Evolutionary conservation across 768 basidiomycete genomes (phyloP).

Genomic region (Russula brevipes): DNA sequence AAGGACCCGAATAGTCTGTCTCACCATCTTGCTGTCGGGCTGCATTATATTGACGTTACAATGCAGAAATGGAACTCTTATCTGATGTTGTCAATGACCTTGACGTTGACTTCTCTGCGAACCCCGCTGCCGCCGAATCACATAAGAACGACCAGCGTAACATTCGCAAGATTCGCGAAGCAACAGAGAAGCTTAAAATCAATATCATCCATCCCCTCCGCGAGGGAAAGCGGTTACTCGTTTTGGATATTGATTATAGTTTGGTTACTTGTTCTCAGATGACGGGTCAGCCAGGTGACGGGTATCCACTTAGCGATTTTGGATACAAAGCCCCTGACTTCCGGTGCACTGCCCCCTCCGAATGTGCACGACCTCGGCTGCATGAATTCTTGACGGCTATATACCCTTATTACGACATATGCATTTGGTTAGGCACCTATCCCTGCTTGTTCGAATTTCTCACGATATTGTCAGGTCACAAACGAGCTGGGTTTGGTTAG

Average conservation of each 20-base stretch:
- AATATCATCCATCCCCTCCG: conserved; percentile 75
- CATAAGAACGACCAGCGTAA: conserved; percentile 78
- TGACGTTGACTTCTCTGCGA: conserved; percentile 71
- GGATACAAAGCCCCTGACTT: conserved; percentile 81
- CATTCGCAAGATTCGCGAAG: conserved; percentile 72
- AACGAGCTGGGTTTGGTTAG: conserved; percentile 87
- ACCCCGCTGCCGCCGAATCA: conserved; percentile 49
- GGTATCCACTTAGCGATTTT: conserved; percentile 52
- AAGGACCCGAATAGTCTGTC: conserved; percentile 63
- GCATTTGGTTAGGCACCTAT: conserved; percentile 58
- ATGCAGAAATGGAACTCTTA: conserved; percentile 53
- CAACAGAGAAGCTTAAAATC: conserved; percentile 55
- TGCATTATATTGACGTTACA: background rate
- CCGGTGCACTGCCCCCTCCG: conserved; percentile 69
- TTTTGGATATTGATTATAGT: conserved; percentile 90
- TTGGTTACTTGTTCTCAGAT: conserved; percentile 25
- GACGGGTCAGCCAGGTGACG: background rate
- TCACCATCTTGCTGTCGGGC: conserved; percentile 1
- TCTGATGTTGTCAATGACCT: conserved; percentile 76
- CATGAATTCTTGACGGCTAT: conserved; percentile 79
- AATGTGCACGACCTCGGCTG: conserved; percentile 78
- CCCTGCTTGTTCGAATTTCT: background rate
- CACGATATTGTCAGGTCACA: conserved; percentile 52
- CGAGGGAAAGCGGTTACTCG: conserved; percentile 72
- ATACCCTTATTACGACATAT: conserved; percentile 84